Percentiles rank a stretch among this genome's conserved stretches.
These are phyloP conservation scores for Fusarium sacchari DNA, from an alignment of 2,329 filamentous ascomycete genomes.

Conservation along the genomic window DNA sequence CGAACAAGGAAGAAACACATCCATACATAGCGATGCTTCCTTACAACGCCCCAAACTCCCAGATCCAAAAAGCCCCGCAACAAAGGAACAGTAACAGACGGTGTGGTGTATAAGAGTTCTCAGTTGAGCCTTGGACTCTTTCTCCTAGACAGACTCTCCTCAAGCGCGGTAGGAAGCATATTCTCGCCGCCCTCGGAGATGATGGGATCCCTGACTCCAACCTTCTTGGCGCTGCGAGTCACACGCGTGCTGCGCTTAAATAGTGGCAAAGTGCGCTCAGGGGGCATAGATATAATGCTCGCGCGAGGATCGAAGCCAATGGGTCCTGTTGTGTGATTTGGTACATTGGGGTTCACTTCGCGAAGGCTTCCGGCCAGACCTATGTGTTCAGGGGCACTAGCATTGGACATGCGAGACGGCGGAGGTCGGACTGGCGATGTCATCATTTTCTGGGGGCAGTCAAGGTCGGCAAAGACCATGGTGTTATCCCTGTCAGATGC, in stretches of 20 bases:
- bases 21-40: slow-evolving; percentile 3
- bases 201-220: slow-evolving; percentile 33
- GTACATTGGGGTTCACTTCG: slow-evolving; percentile 65
- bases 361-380: slow-evolving; percentile 58
- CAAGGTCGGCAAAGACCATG: slow-evolving; percentile 55
- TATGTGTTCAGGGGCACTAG: slow-evolving; percentile 41
- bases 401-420: slow-evolving; percentile 45
- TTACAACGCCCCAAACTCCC: slow-evolving; percentile 31
- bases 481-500: slow-evolving; percentile 50
- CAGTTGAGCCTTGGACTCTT: slow-evolving; percentile 64
- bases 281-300: slow-evolving; percentile 54
- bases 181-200: slow-evolving; percentile 63
- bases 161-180: slow-evolving; percentile 56
- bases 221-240: slow-evolving; percentile 50
- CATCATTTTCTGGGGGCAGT: slow-evolving; percentile 39
- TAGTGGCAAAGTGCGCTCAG: slow-evolving; percentile 57
- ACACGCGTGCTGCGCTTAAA: slow-evolving; percentile 58
- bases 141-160: slow-evolving; percentile 59
- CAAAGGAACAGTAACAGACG: background rate
- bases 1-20: slow-evolving; percentile 12
- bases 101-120: background rate
- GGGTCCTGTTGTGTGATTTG: slow-evolving; percentile 52
- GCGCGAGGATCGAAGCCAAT: slow-evolving; percentile 55
- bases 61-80: slow-evolving; percentile 7
- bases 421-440: slow-evolving; percentile 48